Evolutionary conservation across 2,329 filamentous ascomycete species (phyloP).

Genomic region (Penicillium thymicola): DNA sequence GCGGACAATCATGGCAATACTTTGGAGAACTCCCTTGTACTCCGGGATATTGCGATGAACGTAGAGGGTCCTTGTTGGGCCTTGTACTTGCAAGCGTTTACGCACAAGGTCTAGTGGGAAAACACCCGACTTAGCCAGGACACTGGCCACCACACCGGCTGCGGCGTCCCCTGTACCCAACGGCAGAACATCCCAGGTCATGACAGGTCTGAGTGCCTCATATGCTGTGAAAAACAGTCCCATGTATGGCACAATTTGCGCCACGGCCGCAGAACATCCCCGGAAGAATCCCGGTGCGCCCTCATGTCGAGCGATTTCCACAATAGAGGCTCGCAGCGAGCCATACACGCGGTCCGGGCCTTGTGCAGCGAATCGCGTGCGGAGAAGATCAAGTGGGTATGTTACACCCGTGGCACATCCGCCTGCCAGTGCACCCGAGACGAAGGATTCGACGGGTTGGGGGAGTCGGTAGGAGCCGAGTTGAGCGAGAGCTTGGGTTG

Average conservation of each 20-base stretch:
- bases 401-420: slow-evolving; percentile 77
- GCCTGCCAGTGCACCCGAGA: slow-evolving; percentile 79
- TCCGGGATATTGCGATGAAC: slow-evolving; percentile 84
- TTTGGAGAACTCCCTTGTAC: slow-evolving; percentile 66
- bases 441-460: slow-evolving; percentile 70
- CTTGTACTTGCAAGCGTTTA: slow-evolving; percentile 93
- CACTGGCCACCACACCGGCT: slow-evolving; percentile 74
- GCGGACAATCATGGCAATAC: slow-evolving; percentile 64
- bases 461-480: slow-evolving; percentile 55
- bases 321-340: slow-evolving; percentile 65
- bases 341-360: slow-evolving; percentile 75
- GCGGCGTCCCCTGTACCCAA: slow-evolving; percentile 79
- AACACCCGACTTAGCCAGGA: slow-evolving; percentile 81
- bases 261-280: slow-evolving; percentile 74
- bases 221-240: slow-evolving; percentile 91
- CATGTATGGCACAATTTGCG: slow-evolving; percentile 94
- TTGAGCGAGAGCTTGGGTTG: slow-evolving; percentile 63
- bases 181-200: slow-evolving; percentile 53
- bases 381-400: slow-evolving; percentile 88
- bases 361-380: slow-evolving; percentile 95
- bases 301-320: slow-evolving; percentile 71
- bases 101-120: slow-evolving; percentile 91
- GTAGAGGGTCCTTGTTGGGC: slow-evolving; percentile 75
- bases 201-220: slow-evolving; percentile 65
- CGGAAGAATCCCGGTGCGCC: slow-evolving; percentile 80